These are phyloP conservation scores for Neurospora pannonica DNA, from an alignment of 495 filamentous ascomycete species.

Conservation along the genomic window DNA sequence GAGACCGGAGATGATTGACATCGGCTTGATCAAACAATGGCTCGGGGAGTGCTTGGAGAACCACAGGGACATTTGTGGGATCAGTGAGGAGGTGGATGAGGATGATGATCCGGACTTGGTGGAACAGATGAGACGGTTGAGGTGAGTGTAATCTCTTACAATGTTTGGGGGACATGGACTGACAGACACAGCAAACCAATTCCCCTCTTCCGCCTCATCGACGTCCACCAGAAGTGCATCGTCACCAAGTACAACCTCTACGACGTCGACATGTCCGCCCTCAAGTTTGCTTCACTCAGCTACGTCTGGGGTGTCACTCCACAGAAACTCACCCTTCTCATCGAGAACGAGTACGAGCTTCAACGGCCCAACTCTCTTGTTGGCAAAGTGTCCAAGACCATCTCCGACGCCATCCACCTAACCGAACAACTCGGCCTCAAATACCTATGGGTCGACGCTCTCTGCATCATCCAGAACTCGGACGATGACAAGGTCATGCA, in stretches of 20 bases:
- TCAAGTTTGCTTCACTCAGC: not conserved
- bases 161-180: not conserved
- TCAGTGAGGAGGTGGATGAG: not conserved
- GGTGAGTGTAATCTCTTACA: not conserved
- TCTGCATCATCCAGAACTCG: conserved; percentile 23
- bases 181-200: not conserved
- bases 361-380: conserved; percentile 1
- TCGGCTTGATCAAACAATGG: not conserved
- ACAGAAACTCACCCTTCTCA: not conserved
- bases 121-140: not conserved
- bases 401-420: conserved; percentile 13
- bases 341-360: not conserved
- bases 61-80: not conserved
- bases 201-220: not conserved
- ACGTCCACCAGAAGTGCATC: not conserved
- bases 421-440: conserved; percentile 11
- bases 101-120: not conserved
- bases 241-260: not conserved
- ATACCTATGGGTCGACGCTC: conserved; percentile 22
- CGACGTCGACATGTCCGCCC: not conserved
- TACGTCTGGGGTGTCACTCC: conserved; percentile 4
- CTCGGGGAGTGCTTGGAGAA: not conserved
- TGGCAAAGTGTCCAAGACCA: conserved; percentile 7
- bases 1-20: not conserved
- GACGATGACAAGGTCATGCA: conserved; percentile 14